Percentiles rank a stretch among this genome's conserved stretches.
Evolutionary conservation across 78 protist genomes (phyloP).

Genomic region (Cavenderia fasciculata): DNA sequence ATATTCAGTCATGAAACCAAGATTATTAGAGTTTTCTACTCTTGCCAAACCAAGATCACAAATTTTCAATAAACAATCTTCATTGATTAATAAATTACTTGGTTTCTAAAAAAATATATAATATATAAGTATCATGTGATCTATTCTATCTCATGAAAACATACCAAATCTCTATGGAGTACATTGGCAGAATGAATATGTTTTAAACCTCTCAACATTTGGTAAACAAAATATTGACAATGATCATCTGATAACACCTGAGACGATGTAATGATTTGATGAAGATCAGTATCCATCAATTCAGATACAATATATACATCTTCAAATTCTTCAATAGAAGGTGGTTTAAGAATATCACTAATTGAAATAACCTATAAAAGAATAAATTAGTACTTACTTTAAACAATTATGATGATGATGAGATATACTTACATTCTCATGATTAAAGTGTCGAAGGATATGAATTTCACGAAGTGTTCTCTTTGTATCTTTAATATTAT

Average conservation of each 20-base stretch:
- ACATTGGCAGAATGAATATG: slow-evolving; percentile 97
- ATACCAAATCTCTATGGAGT: slow-evolving; percentile 92
- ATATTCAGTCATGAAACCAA: slow-evolving; percentile 87
- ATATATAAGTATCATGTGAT: not conserved
- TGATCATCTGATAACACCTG: slow-evolving; percentile 97
- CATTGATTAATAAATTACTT: slow-evolving; percentile 95
- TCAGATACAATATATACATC: slow-evolving; percentile 94
- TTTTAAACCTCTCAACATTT: slow-evolving; percentile 94
- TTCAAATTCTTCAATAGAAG: slow-evolving; percentile 17
- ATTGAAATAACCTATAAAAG: slow-evolving; percentile 29
- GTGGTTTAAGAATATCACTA: slow-evolving; percentile 71
- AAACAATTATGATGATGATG: too few species aligned
- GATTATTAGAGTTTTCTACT: slow-evolving; percentile 51
- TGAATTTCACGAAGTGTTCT: slow-evolving; percentile 98
- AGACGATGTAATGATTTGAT: slow-evolving; percentile 91
- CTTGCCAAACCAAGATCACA: slow-evolving; percentile 90
- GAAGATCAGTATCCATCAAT: slow-evolving; percentile 98
- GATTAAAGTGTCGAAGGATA: slow-evolving; percentile 84
- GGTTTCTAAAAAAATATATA: slow-evolving; percentile 90
- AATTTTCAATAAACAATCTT: slow-evolving; percentile 94
- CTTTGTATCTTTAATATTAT: slow-evolving; percentile 92
- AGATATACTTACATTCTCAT: slow-evolving; percentile 79
- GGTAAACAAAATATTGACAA: slow-evolving; percentile 95
- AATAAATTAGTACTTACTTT: not conserved
- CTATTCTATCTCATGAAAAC: not conserved